These are phyloP conservation scores for Populus euphratica DNA, from an alignment of 345 rosid genomes.

Conservation along the genomic window DNA sequence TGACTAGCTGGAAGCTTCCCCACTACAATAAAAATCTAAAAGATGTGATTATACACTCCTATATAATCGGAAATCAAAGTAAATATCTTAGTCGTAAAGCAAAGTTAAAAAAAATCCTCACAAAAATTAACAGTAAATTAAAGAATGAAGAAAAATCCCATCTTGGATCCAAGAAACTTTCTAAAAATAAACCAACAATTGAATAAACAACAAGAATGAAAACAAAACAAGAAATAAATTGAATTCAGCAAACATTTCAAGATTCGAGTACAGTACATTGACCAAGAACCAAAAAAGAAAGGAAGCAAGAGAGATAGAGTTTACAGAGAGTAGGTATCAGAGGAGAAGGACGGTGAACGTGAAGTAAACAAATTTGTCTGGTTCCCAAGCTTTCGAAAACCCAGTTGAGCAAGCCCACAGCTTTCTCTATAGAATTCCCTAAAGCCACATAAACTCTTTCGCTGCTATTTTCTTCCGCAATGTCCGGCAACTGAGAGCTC, in stretches of 20 bases:
- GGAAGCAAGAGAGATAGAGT: slow-evolving; percentile 2
- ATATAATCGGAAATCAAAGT: too few relatives aligned
- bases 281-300: slow-evolving; percentile 2
- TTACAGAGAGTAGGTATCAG: slow-evolving; percentile 60
- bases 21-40: slow-evolving; percentile 40
- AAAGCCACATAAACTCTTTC: slow-evolving; percentile 60
- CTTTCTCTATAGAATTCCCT: slow-evolving; percentile 49
- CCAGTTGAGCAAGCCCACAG: slow-evolving; percentile 48
- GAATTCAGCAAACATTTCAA: neutral
- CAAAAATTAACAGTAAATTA: neutral
- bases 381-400: slow-evolving; percentile 32
- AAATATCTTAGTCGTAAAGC: too few relatives aligned
- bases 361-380: slow-evolving; percentile 49
- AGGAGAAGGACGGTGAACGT: slow-evolving; percentile 61
- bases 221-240: neutral
- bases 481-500: slow-evolving; percentile 24
- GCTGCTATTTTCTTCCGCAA: slow-evolving; percentile 24
- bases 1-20: slow-evolving; percentile 64
- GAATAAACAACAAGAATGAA: neutral
- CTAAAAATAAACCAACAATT: neutral
- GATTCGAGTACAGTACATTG: neutral
- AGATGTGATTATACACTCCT: too few relatives aligned
- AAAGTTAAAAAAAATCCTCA: neutral
- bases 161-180: neutral
- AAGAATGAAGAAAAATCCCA: neutral